A percentile compares a stretch with the other conserved stretches of the same genome.
Evolutionary conservation across 805 yeast species (phyloP).

Genomic region (Candida ortonii): DNA sequence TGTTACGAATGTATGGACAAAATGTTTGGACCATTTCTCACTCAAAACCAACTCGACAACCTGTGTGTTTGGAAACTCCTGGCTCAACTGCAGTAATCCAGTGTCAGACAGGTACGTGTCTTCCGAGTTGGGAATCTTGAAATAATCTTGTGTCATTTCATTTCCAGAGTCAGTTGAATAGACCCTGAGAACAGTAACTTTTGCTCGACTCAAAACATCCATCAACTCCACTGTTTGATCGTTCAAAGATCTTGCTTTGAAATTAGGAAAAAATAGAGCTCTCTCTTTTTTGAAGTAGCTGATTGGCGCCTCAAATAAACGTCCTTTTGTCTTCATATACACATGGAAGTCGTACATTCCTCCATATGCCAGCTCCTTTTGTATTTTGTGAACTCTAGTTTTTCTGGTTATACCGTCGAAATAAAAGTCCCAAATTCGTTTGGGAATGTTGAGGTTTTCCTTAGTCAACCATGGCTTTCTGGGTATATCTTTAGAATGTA

Average conservation of each 20-base stretch:
- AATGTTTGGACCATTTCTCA: slow-evolving; percentile 67
- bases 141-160: slow-evolving; percentile 59
- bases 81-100: slow-evolving; percentile 40
- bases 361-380: slow-evolving; percentile 62
- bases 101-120: slow-evolving; percentile 38
- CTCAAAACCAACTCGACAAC: slow-evolving; percentile 75
- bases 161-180: slow-evolving; percentile 71
- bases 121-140: slow-evolving; percentile 43
- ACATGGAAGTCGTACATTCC: slow-evolving; percentile 65
- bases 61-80: slow-evolving; percentile 53
- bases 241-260: slow-evolving; percentile 52
- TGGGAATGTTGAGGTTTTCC: slow-evolving; percentile 30
- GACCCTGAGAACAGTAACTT: slow-evolving; percentile 62
- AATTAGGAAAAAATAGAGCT: slow-evolving; percentile 80
- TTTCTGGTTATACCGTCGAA: slow-evolving; percentile 37
- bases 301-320: slow-evolving; percentile 79
- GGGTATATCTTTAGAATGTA: slow-evolving; percentile 20
- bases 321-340: slow-evolving; percentile 75
- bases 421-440: slow-evolving; percentile 33
- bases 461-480: slow-evolving; percentile 23
- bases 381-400: slow-evolving; percentile 38
- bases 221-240: slow-evolving; percentile 34
- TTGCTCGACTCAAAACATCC: slow-evolving; percentile 41
- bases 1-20: slow-evolving; percentile 53
- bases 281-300: slow-evolving; percentile 71